Evolutionary conservation across 2,329 filamentous ascomycete genomes (phyloP), one percentile per base, ranked within the genome.

Genomic region (Fusarium sp.): DNA sequence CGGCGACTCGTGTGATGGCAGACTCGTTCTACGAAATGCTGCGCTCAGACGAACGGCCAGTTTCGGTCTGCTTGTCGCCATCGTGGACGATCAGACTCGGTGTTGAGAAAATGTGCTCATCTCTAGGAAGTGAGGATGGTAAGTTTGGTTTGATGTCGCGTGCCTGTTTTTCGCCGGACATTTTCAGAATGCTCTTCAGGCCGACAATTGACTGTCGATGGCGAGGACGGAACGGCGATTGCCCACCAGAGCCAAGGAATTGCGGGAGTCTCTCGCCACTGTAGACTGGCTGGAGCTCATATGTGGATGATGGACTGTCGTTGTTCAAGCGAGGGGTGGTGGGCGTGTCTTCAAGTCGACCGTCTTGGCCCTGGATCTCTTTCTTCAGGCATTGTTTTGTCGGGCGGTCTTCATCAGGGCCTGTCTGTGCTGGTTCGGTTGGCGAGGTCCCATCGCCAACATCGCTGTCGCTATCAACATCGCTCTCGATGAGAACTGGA

Each of bases 181-280:
- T 30, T 40, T 70, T 75, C 3, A 75, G 58, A 27, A 75, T 75
- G 10, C 72, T 48, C 48, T 57, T 75, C 21, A 74, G 42, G n/a
- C 71, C 67, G 11, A 72, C 13, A 2, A 69, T 45, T 11, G 58
- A 45, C 14, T 66, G 55, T 7, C 71, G 63, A 45, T 75, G 72
- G 45, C 61, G 71, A 16, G 69, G 73, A 25, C 56, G 57, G 53
- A 70, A 75, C 5, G 51, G 53, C 9, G 50, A 40, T 16, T 61
- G 58, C 9, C 58, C 63, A 10, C 34, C 54, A 13, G 53, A 60
- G 28, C 45, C 54, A 20, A 54, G 55, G 4, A 7, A 47, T 21
- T 40, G 16, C 25, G 32, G 12, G 10, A 72, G 68, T 13, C 32
- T 47, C 4, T 63, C 49, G 12, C 70, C 68, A n/a, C 65, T 71